Evolutionary conservation across 768 basidiomycete species (phyloP), one percentile per base, ranked within the genome.

Genomic region (Dioszegia crocea): DNA sequence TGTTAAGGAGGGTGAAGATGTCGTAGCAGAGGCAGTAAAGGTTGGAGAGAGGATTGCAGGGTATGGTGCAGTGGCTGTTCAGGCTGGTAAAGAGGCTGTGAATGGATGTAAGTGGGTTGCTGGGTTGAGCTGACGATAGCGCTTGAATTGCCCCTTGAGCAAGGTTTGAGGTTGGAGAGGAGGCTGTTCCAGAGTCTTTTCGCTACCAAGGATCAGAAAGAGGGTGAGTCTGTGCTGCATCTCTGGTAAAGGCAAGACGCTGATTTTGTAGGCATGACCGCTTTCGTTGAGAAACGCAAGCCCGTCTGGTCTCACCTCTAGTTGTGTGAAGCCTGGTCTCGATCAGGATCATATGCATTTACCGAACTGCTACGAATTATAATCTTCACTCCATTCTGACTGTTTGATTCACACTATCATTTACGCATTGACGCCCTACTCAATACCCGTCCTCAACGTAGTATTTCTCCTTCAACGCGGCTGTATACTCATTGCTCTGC

Each of bases 121-220:
- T 16, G 26, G 30, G 26, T 23, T 23, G 30, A n/a, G 29, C 17
- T 49, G 31, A 33, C 43, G 17, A 17, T 66, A 84, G 93, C 91
- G 21, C 88, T 85, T 65, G 91, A 99, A 67, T 76, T 90, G 64
- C 82, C 84, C 5, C 81, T 99, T 44, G 78, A 82, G 4, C 88
- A 96, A 70, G 96, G 94, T 0, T 75, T 98, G 65, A 82, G 85
- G 59, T 86, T 91, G 64, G 96, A 98, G 78, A 82, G 91, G 61
- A 81, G 91, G 62, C 79, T 92, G 41, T 98, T 98, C 86, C 88
- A 97, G 66, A 82, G 84, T 39, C 79, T 92, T 59, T 98, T 99
- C 68, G 91, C 91, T 4, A 96, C 96, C 17, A 84, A 86, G 53
- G 92, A 94, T 75, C 91, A 93, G 79, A 93, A 93, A 80, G 92